A percentile compares a stretch with the other conserved stretches of the same genome.
phyloP scores from a whole-genome alignment of 768 basidiomycete species.

The Neoboletus magnificus region DNA sequence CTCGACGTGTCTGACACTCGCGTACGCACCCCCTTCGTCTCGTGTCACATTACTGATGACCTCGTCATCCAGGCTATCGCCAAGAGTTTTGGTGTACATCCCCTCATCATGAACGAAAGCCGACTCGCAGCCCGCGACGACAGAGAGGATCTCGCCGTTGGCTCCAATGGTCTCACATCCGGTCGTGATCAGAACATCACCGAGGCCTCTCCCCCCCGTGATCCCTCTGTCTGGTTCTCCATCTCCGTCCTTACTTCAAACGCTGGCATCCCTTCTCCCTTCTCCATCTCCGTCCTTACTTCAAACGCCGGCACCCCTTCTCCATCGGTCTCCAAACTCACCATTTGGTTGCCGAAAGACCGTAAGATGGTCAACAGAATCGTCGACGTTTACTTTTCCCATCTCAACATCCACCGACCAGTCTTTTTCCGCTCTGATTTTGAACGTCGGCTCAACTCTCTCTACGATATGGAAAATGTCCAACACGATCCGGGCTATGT shows the following conservation, averaged over 20 bases:
- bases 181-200: slow-evolving; percentile 62
- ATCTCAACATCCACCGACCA: slow-evolving; percentile 78
- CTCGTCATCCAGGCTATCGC: slow-evolving; percentile 52
- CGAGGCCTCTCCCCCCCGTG: slow-evolving; percentile 55
- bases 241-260: slow-evolving; percentile 52
- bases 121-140: slow-evolving; percentile 51
- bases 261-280: slow-evolving; percentile 20
- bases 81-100: slow-evolving; percentile 74
- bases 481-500: slow-evolving; percentile 75
- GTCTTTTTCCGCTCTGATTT: slow-evolving; percentile 70
- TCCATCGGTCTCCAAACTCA: slow-evolving; percentile 28
- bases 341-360: slow-evolving; percentile 75
- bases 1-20: slow-evolving; percentile 76
- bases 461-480: slow-evolving; percentile 56
- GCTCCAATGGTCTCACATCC: slow-evolving; percentile 65
- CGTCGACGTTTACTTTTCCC: slow-evolving; percentile 68
- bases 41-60: slow-evolving; percentile 2
- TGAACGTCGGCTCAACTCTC: slow-evolving; percentile 55
- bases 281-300: slow-evolving; percentile 49
- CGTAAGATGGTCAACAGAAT: slow-evolving; percentile 60
- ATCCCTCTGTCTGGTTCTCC: slow-evolving; percentile 58
- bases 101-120: slow-evolving; percentile 63
- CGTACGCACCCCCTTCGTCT: slow-evolving; percentile 28
- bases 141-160: slow-evolving; percentile 75
- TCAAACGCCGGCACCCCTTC: slow-evolving; percentile 37